These are phyloP conservation scores for Ceratocystis destructans DNA, from an alignment of 2,329 filamentous ascomycete species.

Conservation along the genomic window DNA sequence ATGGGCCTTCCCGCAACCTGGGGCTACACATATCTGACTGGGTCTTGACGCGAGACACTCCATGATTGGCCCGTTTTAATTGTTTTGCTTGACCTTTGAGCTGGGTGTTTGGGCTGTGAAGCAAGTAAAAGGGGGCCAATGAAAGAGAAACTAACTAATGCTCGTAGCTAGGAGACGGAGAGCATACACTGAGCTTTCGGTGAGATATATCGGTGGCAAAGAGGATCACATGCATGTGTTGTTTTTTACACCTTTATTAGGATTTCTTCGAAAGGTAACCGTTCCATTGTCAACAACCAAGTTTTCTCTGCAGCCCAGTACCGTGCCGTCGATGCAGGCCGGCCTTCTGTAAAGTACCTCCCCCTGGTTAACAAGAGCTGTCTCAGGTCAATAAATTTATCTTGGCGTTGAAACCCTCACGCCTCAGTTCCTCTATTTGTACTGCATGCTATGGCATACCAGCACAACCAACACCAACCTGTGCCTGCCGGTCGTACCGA, in stretches of 20 bases:
- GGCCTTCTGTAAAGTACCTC: not conserved
- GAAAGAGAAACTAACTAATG: not conserved
- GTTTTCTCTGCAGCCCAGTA: no score
- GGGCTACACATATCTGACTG: not conserved
- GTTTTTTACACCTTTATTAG: not conserved
- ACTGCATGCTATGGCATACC: not conserved
- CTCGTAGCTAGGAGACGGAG: not conserved
- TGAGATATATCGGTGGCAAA: no score
- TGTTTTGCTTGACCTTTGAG: no score
- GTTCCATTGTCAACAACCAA: not conserved
- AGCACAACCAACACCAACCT: not conserved
- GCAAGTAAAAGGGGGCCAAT: not conserved
- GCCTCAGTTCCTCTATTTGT: not conserved
- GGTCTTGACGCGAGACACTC: not conserved
- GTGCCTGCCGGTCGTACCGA: not conserved
- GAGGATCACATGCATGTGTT: not conserved
- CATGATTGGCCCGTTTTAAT: constrained; percentile 1
- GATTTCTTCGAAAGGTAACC: not conserved
- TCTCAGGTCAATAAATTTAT: not conserved
- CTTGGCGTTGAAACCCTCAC: not conserved
- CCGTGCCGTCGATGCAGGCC: not conserved
- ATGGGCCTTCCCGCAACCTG: constrained; percentile 2
- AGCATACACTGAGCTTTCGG: no score
- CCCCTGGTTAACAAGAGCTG: not conserved
- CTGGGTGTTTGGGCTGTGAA: not conserved